Conservation (phyloP, 768 basidiomycete species). For the Auriscalpium orientale region DNA sequence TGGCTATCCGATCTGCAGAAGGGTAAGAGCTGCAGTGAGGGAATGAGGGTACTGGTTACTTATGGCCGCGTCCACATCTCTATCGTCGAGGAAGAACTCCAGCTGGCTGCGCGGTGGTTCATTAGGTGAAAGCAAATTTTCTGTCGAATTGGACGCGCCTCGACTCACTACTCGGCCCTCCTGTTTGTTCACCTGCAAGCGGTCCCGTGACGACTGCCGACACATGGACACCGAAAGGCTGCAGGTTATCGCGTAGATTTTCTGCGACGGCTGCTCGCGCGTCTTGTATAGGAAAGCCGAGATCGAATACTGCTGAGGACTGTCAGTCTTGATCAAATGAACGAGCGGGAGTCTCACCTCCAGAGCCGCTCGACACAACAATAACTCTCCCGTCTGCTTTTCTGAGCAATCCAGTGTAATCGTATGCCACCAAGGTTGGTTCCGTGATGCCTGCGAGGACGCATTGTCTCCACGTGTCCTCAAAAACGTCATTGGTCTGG, state of each 20-base stretch:
- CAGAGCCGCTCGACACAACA: slow-evolving; percentile 17
- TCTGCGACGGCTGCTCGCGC: slow-evolving; percentile 8
- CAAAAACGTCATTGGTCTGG: neutral
- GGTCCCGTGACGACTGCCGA: slow-evolving; percentile 1
- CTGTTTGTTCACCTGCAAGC: neutral
- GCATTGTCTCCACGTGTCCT: slow-evolving; percentile 14
- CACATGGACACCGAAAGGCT: slow-evolving; percentile 16
- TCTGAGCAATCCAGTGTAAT: slow-evolving; percentile 21
- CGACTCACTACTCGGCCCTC: neutral
- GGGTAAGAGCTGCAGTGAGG: neutral
- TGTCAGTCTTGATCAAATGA: neutral
- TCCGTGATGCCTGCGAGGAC: slow-evolving; percentile 19
- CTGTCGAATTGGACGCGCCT: too few relatives aligned
- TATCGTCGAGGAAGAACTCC: too few relatives aligned
- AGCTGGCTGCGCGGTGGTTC: too few relatives aligned
- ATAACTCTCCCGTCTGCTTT: slow-evolving; percentile 25
- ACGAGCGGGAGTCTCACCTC: slow-evolving; percentile 4
- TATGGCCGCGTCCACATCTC: too few relatives aligned
- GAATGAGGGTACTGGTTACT: too few relatives aligned
- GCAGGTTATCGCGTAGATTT: slow-evolving; percentile 12
- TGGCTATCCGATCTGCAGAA: neutral
- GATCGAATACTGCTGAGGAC: neutral
- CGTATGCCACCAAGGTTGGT: slow-evolving; percentile 21
- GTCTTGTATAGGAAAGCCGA: slow-evolving; percentile 2
- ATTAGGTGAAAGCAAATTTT: too few relatives aligned